phyloP scores from a whole-genome alignment of 2,329 filamentous ascomycete species.

The Pleurostoma richardsiae region DNA sequence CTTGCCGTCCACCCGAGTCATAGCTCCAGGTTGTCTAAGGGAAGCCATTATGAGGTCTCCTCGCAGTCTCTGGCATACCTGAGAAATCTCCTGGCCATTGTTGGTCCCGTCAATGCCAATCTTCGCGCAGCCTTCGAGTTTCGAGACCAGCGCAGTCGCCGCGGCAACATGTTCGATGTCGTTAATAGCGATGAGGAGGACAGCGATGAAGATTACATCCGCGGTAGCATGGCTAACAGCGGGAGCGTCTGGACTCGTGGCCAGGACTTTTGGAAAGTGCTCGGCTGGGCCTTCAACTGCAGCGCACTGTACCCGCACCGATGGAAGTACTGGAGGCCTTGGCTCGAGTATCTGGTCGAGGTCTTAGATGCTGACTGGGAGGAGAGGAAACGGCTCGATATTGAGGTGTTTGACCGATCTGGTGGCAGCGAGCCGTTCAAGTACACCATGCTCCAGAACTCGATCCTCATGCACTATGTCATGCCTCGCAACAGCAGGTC shows the following conservation, averaged over 20 bases:
- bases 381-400: conserved; percentile 48
- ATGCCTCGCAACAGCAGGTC: conserved; percentile 32
- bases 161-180: conserved; percentile 24
- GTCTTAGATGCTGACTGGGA: conserved; percentile 68
- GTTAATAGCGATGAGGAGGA: conserved; percentile 35
- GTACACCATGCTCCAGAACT: conserved; percentile 36
- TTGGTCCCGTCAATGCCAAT: conserved; percentile 66
- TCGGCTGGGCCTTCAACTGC: conserved; percentile 94
- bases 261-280: conserved; percentile 81
- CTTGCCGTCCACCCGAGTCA: conserved; percentile 76
- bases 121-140: conserved; percentile 72
- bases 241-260: conserved; percentile 70
- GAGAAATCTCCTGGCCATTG: conserved; percentile 56
- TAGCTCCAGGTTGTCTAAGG: conserved; percentile 65
- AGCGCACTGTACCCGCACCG: conserved; percentile 65
- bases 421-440: conserved; percentile 15
- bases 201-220: conserved; percentile 46
- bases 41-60: conserved; percentile 54
- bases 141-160: conserved; percentile 20
- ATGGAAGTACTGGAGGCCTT: conserved; percentile 78
- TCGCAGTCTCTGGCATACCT: conserved; percentile 67
- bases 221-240: conserved; percentile 54
- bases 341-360: conserved; percentile 76
- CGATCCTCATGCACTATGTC: conserved; percentile 59
- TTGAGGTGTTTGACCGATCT: conserved; percentile 15